Evolutionary conservation across 1,284 basidiomycete genomes (phyloP), one percentile per base, ranked within the genome.

Genomic region (Malassezia furfur): DNA sequence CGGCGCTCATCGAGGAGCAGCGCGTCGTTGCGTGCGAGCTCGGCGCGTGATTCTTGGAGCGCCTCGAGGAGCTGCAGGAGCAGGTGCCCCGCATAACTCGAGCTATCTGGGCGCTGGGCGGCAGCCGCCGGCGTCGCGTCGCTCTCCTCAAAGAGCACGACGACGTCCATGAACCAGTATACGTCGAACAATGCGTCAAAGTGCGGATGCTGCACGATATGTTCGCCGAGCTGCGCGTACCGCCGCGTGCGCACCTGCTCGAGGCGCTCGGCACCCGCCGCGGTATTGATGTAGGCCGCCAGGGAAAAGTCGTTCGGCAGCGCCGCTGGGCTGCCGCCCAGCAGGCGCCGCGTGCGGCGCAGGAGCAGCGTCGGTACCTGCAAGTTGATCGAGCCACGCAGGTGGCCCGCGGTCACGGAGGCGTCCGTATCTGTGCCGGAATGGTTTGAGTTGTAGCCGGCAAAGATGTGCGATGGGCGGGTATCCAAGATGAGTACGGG

Each of bases 401-500:
- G n/a, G 43, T 52, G 55, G 15, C 54, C 54, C 1, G 50, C 43
- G 17, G 25, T 28, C 25, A 28, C 25, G 25, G 25, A 28, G 3
- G 25, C 25, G 25, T 28, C 25, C 7, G 25, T 28, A 7, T 28
- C 25, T 3, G 4, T 28, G 25, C 25, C 7, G 25, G 25, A 4
- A 7, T 3, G 25, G 25, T 28, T 7, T 3, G 25, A 4, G 25
- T 28, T 28, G 25, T 28, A 28, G 25, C 49, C 54, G 12, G 17
- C 30, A 40, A 47, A 52, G n/a, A 43, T 48, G 22, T 49, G 48
- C n/a, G 47, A 12, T 0, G 50, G 46, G 7, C 55, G 55, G 32
- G 55, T 57, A 32, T 57, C 55, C n/a, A 57, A 36, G 11, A 57
- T 15, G 15, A 57, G 51, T 12, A 57, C 14, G 9, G 50, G 55